Evolutionary conservation across 805 yeast genomes (phyloP).

Genomic region (Nakazawaea anatomiae): DNA sequence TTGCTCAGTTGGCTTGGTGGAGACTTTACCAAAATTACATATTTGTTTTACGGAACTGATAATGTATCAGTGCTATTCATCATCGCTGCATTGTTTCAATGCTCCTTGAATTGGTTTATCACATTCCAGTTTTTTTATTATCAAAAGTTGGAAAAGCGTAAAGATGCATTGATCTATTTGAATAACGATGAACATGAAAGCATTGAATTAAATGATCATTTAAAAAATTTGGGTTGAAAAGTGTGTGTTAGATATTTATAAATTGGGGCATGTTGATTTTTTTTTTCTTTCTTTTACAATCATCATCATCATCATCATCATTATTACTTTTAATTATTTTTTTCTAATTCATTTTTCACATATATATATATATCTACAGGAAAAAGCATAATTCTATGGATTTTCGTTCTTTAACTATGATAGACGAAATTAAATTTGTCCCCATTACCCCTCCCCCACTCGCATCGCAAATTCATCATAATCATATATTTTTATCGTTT

Average conservation of each 20-base stretch:
- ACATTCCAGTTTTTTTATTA: constrained; percentile 69
- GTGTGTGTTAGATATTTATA: neutral
- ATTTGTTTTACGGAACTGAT: constrained; percentile 69
- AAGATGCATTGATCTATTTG: constrained; percentile 9
- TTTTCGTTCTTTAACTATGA: too few relatives aligned
- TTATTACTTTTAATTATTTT: neutral
- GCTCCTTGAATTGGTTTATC: constrained; percentile 65
- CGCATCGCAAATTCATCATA: too few relatives aligned
- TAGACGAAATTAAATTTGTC: neutral
- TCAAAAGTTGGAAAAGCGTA: constrained; percentile 26
- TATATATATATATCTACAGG: neutral
- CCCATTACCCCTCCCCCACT: too few relatives aligned
- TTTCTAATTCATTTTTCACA: neutral
- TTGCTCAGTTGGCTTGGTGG: constrained; percentile 86
- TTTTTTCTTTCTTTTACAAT: too few relatives aligned
- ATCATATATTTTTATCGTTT: constrained; percentile 3
- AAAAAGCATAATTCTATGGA: too few relatives aligned
- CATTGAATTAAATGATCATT: neutral
- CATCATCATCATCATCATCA: neutral
- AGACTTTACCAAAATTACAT: constrained; percentile 71
- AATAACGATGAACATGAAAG: constrained; percentile 7
- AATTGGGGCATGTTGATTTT: too few relatives aligned
- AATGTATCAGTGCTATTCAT: constrained; percentile 62
- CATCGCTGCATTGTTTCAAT: constrained; percentile 71
- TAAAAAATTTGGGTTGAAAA: neutral